phyloP scores from a whole-genome alignment of 345 rosid species.

The Aegle marmelos region DNA sequence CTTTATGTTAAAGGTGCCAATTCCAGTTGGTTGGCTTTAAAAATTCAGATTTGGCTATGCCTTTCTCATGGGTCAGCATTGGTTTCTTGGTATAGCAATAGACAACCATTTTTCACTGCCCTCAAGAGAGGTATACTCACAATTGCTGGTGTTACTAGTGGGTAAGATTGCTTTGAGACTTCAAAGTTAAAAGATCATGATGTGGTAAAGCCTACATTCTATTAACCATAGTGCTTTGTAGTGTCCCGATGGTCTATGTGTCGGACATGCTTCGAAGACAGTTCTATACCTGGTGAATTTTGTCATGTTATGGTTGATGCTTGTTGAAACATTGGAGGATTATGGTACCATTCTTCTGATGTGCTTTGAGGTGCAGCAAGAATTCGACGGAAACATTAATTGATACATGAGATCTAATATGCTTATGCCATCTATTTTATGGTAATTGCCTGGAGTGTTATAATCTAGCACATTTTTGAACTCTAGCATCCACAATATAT shows the following conservation, averaged over 20 bases:
- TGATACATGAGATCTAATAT: neutral
- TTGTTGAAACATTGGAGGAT: conserved; percentile 31
- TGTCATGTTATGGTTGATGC: conserved; percentile 25
- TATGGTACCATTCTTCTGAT: conserved; percentile 16
- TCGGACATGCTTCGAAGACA: conserved; percentile 39
- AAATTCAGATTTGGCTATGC: conserved; percentile 95
- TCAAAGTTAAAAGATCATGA: conserved; percentile 37
- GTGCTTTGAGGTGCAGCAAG: conserved; percentile 15
- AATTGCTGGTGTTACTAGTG: conserved; percentile 78
- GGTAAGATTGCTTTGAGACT: conserved; percentile 96
- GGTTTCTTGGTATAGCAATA: conserved; percentile 97
- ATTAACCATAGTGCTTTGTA: conserved; percentile 37
- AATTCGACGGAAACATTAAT: conserved; percentile 1
- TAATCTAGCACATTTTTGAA: neutral
- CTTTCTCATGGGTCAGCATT: conserved; percentile 84
- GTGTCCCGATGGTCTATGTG: conserved; percentile 30
- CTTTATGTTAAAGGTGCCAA: conserved; percentile 78
- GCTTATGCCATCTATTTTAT: neutral
- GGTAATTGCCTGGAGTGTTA: conserved; percentile 8
- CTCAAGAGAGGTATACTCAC: conserved; percentile 83
- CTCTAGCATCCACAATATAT: neutral
- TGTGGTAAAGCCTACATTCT: conserved; percentile 54
- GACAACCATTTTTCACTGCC: conserved; percentile 66
- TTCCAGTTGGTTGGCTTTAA: conserved; percentile 96
- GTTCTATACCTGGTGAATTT: conserved; percentile 30